Conservation (phyloP, 768 basidiomycete species). For the Rhodotorula kratochvilovae region DNA sequence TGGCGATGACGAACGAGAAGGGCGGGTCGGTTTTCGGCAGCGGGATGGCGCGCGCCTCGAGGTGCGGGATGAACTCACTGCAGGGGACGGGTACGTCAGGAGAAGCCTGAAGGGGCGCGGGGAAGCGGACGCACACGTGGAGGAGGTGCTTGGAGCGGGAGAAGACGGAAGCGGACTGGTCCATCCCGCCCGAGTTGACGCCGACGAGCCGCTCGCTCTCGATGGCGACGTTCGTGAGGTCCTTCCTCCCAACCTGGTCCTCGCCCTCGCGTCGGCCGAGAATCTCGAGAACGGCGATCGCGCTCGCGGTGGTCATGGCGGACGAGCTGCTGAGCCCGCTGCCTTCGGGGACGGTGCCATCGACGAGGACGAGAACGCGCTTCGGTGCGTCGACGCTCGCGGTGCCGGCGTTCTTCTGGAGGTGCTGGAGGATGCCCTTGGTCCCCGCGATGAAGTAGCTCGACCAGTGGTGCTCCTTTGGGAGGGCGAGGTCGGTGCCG, state of each 20-base stretch:
- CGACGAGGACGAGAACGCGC: conserved; percentile 30
- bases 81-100: conserved; percentile 40
- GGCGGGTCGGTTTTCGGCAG: conserved; percentile 53
- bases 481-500: conserved; percentile 10
- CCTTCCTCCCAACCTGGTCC: conserved; percentile 58
- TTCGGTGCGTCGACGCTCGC: not conserved
- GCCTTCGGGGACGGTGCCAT: conserved; percentile 72
- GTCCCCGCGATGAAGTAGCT: conserved; percentile 40
- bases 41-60: conserved; percentile 63
- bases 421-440: conserved; percentile 33
- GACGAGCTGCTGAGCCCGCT: conserved; percentile 82
- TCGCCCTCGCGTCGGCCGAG: conserved; percentile 66
- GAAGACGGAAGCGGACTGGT: conserved; percentile 84
- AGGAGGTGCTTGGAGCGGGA: conserved; percentile 63
- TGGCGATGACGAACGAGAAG: conserved; percentile 64
- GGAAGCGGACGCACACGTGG: conserved; percentile 30
- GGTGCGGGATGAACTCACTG: conserved; percentile 72
- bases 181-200: conserved; percentile 58
- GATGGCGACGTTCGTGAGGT: conserved; percentile 72
- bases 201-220: conserved; percentile 54
- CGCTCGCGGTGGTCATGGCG: conserved; percentile 83
- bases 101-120: not conserved
- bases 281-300: conserved; percentile 62
- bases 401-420: conserved; percentile 1
- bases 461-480: conserved; percentile 36